These are phyloP conservation scores for Monilinia fructicola DNA, from an alignment of 2,329 filamentous ascomycete species.

Conservation along the genomic window DNA sequence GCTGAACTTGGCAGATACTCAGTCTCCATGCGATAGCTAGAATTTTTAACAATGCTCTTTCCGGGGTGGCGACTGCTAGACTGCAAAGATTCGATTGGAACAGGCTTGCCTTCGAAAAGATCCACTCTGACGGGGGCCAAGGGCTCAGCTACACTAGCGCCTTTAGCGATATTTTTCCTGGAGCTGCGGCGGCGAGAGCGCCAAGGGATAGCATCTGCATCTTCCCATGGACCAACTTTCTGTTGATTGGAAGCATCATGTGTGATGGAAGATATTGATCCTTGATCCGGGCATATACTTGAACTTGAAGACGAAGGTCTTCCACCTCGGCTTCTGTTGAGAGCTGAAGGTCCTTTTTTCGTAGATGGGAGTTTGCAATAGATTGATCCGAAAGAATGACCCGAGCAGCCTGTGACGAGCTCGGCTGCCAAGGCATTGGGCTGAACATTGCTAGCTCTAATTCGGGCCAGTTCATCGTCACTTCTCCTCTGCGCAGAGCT, in stretches of 20 bases:
- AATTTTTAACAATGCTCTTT: background rate
- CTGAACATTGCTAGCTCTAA: too few relatives aligned
- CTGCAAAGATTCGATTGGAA: background rate
- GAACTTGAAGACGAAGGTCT: background rate
- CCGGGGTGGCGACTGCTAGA: background rate
- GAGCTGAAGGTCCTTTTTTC: background rate
- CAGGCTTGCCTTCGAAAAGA: too few relatives aligned
- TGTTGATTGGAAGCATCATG: background rate
- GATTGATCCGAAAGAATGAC: background rate
- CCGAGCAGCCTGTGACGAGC: background rate
- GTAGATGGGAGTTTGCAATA: background rate
- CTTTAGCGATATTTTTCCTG: background rate
- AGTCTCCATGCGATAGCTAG: conserved; percentile 11
- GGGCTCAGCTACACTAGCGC: too few relatives aligned
- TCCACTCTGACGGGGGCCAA: too few relatives aligned
- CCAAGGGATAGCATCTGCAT: background rate
- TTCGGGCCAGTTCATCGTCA: too few relatives aligned
- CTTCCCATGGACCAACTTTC: background rate
- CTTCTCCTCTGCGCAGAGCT: too few relatives aligned
- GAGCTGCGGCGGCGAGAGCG: background rate
- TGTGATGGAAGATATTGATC: background rate
- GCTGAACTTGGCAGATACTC: background rate
- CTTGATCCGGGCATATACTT: background rate
- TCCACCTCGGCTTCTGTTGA: too few relatives aligned
- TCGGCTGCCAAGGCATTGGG: background rate